Evolutionary conservation across 208 protist genomes (phyloP), one percentile per base, ranked within the genome.

Genomic region (Kentomonas sorsogonicus): DNA sequence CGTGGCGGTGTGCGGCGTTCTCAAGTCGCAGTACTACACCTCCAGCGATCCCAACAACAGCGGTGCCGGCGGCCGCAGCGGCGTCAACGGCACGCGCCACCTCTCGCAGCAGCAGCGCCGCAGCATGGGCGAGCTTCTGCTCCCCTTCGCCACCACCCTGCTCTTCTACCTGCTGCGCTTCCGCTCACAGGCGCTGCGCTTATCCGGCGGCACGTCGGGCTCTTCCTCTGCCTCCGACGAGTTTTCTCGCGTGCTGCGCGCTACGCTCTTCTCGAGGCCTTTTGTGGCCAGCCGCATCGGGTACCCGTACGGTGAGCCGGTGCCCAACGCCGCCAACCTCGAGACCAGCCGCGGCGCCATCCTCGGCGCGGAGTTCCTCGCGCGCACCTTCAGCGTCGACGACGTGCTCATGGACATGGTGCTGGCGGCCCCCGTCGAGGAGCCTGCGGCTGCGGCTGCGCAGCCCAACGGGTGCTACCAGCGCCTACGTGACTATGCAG

Each of bases 221-320:
- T n/a, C n/a, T n/a, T n/a, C n/a, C n/a, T n/a, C n/a, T n/a, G n/a
- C n/a, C n/a, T n/a, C n/a, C n/a, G n/a, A n/a, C n/a, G n/a, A n/a
- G n/a, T n/a, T n/a, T n/a, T n/a, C n/a, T n/a, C n/a, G n/a, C n/a
- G n/a, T n/a, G n/a, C n/a, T n/a, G n/a, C n/a, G n/a, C n/a, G n/a
- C n/a, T n/a, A 86, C 77, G 10, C 54, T 91, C 23, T 77, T 91
- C 33, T 72, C 79, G 25, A 71, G 74, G 48, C 84, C 84, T 0
- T 86, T 91, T 45, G 53, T 84, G 16, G 47, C 41, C 4, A n/a
- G 69, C 5, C 77, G 74, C 38, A 60, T 88, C 2, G 86, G 86
- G 26, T 93, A 89, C 68, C 86, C 86, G 25, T 84, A 80, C 67
- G 82, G 86, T 23, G 61, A 66, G 7, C 86, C 86, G 15, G 31